Evolutionary conservation across 2,329 filamentous ascomycete species (phyloP).

Genomic region (Herpotrichia juniperi): DNA sequence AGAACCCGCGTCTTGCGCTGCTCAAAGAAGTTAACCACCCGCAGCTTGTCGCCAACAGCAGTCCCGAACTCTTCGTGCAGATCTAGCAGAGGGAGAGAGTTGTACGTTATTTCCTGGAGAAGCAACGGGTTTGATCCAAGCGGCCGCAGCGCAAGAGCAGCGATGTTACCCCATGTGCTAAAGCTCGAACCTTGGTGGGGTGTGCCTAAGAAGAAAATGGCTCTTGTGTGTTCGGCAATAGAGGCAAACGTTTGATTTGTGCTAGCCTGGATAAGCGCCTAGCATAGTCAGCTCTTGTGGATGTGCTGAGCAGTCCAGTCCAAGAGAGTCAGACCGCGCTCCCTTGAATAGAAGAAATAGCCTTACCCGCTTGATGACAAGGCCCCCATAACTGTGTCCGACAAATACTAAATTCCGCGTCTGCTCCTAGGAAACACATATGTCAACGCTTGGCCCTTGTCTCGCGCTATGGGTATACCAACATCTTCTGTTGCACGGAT

Average conservation of each 20-base stretch:
- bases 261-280: constrained; percentile 6
- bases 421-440: constrained; percentile 5
- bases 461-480: not conserved
- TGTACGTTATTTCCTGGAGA: constrained; percentile 8
- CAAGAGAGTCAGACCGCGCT: not conserved
- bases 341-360: not conserved
- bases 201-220: constrained; percentile 10
- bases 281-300: constrained; percentile 3
- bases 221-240: constrained; percentile 8
- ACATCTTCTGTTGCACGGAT: constrained; percentile 10
- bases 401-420: constrained; percentile 7
- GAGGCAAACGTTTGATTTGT: not conserved
- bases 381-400: constrained; percentile 10
- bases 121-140: constrained; percentile 8
- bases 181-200: constrained; percentile 10
- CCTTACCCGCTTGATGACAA: constrained; percentile 10
- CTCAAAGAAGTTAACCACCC: constrained; percentile 10
- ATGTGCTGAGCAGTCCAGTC: not conserved
- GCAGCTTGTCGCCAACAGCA: not conserved
- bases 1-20: constrained; percentile 4
- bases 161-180: constrained; percentile 7
- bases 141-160: constrained; percentile 5
- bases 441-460: not conserved
- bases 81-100: constrained; percentile 1
- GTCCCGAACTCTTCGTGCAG: constrained; percentile 7